These are phyloP conservation scores for Aureobasidium pullulans DNA, from an alignment of 2,329 filamentous ascomycete genomes.

Conservation along the genomic window DNA sequence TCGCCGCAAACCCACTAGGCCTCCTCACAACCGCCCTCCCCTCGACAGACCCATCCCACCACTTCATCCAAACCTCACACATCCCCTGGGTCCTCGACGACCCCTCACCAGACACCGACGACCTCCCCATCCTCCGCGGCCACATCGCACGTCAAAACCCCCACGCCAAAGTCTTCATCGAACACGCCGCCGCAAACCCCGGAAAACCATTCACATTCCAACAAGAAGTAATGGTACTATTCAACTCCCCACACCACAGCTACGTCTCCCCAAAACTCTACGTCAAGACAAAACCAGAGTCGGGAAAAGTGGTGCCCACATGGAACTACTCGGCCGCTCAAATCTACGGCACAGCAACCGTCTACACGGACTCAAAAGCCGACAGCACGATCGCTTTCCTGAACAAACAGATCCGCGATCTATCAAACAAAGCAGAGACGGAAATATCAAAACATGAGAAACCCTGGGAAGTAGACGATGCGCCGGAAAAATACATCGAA, in stretches of 20 bases:
- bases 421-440: conserved; percentile 46
- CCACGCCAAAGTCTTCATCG: conserved; percentile 55
- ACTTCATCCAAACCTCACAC: conserved; percentile 52
- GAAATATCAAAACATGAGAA: conserved; percentile 49
- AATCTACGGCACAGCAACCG: conserved; percentile 50
- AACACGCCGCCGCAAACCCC: conserved; percentile 22
- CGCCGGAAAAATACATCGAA: conserved; percentile 49
- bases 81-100: conserved; percentile 51
- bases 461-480: conserved; percentile 52
- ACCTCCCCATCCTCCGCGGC: conserved; percentile 47
- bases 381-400: conserved; percentile 44
- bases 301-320: conserved; percentile 61
- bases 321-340: conserved; percentile 65
- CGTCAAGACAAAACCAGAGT: conserved; percentile 54
- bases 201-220: conserved; percentile 25
- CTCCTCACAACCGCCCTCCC: conserved; percentile 55
- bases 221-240: conserved; percentile 55
- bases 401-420: conserved; percentile 44
- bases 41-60: conserved; percentile 34
- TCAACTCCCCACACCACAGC: conserved; percentile 52
- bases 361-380: conserved; percentile 46
- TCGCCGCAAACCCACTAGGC: conserved; percentile 54
- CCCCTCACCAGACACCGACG: conserved; percentile 8
- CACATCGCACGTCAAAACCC: conserved; percentile 59
- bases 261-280: conserved; percentile 66